phyloP scores from a whole-genome alignment of 75 land plant genomes.

The Azolla pinnata region DNA sequence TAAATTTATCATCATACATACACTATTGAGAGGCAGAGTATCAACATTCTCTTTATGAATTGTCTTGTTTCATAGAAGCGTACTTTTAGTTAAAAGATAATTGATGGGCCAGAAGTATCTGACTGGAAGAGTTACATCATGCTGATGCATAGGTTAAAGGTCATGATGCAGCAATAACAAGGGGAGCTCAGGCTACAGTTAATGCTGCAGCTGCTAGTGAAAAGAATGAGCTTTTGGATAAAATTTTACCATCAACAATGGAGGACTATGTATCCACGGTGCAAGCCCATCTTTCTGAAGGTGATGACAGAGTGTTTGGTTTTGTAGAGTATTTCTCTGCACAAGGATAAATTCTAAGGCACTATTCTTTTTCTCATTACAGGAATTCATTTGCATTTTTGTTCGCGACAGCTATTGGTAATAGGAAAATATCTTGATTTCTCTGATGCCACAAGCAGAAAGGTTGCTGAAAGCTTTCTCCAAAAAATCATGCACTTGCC shows the following conservation, averaged over 20 bases:
- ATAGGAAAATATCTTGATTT: conserved; percentile 82
- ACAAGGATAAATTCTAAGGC: too few relatives aligned
- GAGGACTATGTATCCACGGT: conserved; percentile 74
- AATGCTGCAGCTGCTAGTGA: conserved; percentile 83
- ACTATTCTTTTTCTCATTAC: conserved; percentile 8
- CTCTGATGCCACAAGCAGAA: conserved; percentile 72
- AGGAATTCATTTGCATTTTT: conserved; percentile 72
- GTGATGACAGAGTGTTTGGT: too few relatives aligned
- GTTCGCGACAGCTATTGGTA: conserved; percentile 67
- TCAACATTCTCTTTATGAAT: too few relatives aligned
- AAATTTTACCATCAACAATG: conserved; percentile 64
- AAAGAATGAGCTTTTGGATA: conserved; percentile 64
- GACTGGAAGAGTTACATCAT: not conserved
- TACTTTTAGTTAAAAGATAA: not conserved
- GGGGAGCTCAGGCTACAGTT: conserved; percentile 73
- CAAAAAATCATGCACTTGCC: conserved; percentile 47
- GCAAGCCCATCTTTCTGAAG: conserved; percentile 67
- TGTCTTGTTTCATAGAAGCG: not conserved
- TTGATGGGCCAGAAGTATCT: too few relatives aligned
- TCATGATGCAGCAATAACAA: conserved; percentile 72
- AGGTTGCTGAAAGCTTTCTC: conserved; percentile 53
- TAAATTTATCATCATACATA: too few relatives aligned
- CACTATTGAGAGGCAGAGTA: too few relatives aligned
- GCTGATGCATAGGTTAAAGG: conserved; percentile 56
- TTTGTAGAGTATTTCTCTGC: too few relatives aligned